Conservation (phyloP, 805 yeast species). For the Ogataea kodamae region DNA sequence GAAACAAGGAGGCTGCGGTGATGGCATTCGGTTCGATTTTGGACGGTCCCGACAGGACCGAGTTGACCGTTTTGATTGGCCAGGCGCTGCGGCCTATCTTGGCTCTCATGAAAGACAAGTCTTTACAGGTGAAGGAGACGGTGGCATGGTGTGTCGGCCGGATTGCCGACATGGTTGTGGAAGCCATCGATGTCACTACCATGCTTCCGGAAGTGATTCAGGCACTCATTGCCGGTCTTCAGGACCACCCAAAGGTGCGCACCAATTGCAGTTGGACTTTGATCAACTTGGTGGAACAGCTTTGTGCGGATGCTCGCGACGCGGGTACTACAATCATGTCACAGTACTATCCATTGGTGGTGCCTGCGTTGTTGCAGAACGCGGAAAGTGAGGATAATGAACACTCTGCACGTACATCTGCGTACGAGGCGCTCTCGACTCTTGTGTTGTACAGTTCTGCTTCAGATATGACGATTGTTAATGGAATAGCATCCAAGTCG, state of each 20-base stretch:
- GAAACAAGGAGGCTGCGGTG: constrained; percentile 92
- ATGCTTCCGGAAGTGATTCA: constrained; percentile 69
- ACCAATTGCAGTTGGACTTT: constrained; percentile 99
- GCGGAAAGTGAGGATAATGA: constrained; percentile 79
- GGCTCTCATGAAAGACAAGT: constrained; percentile 65
- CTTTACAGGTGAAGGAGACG: constrained; percentile 88
- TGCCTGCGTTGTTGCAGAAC: constrained; percentile 67
- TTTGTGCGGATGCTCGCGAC: constrained; percentile 51
- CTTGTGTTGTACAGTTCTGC: constrained; percentile 72
- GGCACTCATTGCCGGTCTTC: constrained; percentile 76
- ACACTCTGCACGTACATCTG: constrained; percentile 86
- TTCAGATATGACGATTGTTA: constrained; percentile 65
- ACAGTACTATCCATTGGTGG: constrained; percentile 62
- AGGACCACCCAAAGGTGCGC: constrained; percentile 87
- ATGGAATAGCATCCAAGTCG: constrained; percentile 70
- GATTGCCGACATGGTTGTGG: constrained; percentile 82
- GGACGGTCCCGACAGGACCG: constrained; percentile 85
- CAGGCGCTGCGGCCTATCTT: constrained; percentile 85
- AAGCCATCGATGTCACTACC: constrained; percentile 61
- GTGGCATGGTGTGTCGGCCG: constrained; percentile 98
- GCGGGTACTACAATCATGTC: constrained; percentile 62
- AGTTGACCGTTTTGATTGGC: constrained; percentile 61
- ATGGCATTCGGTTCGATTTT: constrained; percentile 98
- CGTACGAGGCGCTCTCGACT: constrained; percentile 87
- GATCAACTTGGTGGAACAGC: constrained; percentile 85